Percentiles rank a stretch among this genome's conserved stretches.
These are phyloP conservation scores for Pyrenophora teres DNA, from an alignment of 2,329 filamentous ascomycete species.

Conservation along the genomic window DNA sequence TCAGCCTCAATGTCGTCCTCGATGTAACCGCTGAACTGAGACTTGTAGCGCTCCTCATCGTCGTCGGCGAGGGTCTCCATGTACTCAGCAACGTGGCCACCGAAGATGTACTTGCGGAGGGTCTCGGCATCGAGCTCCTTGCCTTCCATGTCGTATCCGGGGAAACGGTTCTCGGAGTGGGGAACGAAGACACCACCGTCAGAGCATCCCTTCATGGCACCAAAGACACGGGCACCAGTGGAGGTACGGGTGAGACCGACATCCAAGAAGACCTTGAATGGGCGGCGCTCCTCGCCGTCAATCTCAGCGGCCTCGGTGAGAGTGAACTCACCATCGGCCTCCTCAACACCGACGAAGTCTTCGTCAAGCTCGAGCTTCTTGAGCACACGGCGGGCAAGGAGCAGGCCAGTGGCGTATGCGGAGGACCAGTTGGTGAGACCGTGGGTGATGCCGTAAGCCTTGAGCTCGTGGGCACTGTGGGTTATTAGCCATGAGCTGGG, in stretches of 20 bases:
- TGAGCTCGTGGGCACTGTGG: conserved; percentile 81
- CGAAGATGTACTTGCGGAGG: conserved; percentile 99
- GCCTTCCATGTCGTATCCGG: conserved; percentile 93
- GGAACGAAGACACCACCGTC: conserved; percentile 96
- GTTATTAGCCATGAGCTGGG: conserved; percentile 11
- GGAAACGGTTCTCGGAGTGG: conserved; percentile 99
- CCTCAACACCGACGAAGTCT: conserved; percentile 93
- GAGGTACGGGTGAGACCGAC: conserved; percentile 97
- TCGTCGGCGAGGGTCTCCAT: conserved; percentile 99
- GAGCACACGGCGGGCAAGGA: conserved; percentile 94
- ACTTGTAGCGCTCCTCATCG: conserved; percentile 99
- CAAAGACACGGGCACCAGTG: conserved; percentile 98
- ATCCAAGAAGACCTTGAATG: conserved; percentile 99
- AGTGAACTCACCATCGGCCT: conserved; percentile 93
- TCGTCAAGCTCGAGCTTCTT: conserved; percentile 96
- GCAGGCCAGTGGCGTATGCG: conserved; percentile 93
- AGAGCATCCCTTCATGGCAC: conserved; percentile 99
- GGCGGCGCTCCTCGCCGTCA: conserved; percentile 84
- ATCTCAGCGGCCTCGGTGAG: conserved; percentile 95
- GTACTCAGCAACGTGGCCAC: conserved; percentile 98
- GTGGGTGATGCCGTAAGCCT: conserved; percentile 95
- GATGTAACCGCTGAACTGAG: conserved; percentile 97
- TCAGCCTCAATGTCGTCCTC: conserved; percentile 97
- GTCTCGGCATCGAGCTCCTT: conserved; percentile 98
- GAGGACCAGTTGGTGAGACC: conserved; percentile 99